Evolutionary conservation across 1,284 basidiomycete species (phyloP).

Genomic region (Pascua guehoae): DNA sequence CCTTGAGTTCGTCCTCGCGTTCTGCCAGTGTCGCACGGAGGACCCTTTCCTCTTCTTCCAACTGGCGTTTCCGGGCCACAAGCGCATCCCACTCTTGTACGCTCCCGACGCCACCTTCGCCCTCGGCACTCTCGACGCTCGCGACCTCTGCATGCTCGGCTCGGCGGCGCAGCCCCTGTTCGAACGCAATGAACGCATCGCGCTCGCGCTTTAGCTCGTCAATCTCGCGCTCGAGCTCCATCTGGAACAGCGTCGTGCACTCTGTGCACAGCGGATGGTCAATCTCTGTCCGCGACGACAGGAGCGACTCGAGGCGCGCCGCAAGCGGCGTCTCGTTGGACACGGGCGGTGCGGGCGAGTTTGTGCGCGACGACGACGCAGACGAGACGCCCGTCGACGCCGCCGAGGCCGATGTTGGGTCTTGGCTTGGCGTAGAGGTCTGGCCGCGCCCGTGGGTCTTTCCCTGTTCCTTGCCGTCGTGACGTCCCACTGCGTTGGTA

Average conservation of each 20-base stretch:
- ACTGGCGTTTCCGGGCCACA: slow-evolving; percentile 52
- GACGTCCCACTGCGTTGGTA: background rate
- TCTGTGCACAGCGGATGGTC: slow-evolving; percentile 95
- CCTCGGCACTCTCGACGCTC: slow-evolving; percentile 53
- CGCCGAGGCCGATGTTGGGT: slow-evolving; percentile 19
- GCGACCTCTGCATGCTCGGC: slow-evolving; percentile 18
- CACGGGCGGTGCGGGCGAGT: slow-evolving; percentile 13
- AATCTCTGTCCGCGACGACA: slow-evolving; percentile 75
- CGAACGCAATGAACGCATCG: slow-evolving; percentile 88
- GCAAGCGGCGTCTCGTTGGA: slow-evolving; percentile 19
- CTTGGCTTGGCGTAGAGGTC: background rate
- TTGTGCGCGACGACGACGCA: slow-evolving; percentile 1
- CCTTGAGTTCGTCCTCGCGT: slow-evolving; percentile 67
- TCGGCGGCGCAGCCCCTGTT: slow-evolving; percentile 62
- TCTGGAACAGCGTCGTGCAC: slow-evolving; percentile 79
- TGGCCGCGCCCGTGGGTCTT: slow-evolving; percentile 23
- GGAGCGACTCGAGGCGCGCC: slow-evolving; percentile 63
- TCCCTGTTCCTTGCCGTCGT: slow-evolving; percentile 20
- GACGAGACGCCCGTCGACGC: slow-evolving; percentile 7
- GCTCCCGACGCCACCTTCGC: slow-evolving; percentile 52
- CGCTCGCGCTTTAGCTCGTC: slow-evolving; percentile 87
- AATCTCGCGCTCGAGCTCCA: slow-evolving; percentile 72
- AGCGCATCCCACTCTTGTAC: slow-evolving; percentile 56
- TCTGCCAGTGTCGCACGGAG: slow-evolving; percentile 40
- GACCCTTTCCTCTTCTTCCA: slow-evolving; percentile 67